Conservation (phyloP, 352 stramenopile genomes). For the Phytophthora agathidicida region DNA sequence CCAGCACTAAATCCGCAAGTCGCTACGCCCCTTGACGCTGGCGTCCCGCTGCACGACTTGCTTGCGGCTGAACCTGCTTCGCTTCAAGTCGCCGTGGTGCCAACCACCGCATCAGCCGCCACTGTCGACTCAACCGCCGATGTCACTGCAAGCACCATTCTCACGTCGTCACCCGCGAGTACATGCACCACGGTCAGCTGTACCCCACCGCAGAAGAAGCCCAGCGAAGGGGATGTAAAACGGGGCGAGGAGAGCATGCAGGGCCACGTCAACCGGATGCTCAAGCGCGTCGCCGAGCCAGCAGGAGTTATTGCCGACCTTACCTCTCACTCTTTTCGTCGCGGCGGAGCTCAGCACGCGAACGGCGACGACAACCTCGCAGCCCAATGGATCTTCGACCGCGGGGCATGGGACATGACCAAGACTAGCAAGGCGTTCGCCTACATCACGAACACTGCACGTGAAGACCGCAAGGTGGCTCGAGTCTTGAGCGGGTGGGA, state of each 20-base stretch:
- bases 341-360: too few relatives aligned
- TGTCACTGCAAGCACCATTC: neutral
- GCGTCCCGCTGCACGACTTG: neutral
- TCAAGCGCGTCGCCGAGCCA: too few relatives aligned
- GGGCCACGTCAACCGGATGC: too few relatives aligned
- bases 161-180: neutral
- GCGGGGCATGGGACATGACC: neutral
- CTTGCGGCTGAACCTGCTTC: neutral
- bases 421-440: neutral
- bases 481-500: neutral
- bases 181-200: neutral
- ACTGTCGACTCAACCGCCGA: neutral
- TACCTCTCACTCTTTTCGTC: neutral
- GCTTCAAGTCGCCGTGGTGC: neutral
- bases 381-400: neutral
- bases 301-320: neutral
- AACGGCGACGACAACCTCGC: neutral
- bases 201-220: neutral
- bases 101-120: neutral
- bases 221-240: too few relatives aligned
- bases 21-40: too few relatives aligned
- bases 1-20: too few relatives aligned
- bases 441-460: neutral
- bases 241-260: too few relatives aligned
- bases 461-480: too few relatives aligned